Conservation (phyloP, 495 filamentous ascomycete genomes). For the Penicillium pancosmium region DNA sequence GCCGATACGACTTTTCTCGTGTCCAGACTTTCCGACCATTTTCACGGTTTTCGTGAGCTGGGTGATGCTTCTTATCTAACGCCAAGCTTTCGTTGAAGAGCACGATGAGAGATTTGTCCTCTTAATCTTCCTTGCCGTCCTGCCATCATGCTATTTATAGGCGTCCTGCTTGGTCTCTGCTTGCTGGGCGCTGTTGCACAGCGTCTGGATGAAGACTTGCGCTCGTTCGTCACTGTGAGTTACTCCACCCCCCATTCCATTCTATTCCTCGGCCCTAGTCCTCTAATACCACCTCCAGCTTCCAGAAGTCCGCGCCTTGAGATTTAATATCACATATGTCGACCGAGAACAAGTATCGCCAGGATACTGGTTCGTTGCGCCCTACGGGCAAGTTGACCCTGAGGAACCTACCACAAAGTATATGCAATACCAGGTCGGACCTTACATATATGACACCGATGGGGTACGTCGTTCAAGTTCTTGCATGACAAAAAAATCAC, state of each 20-base stretch:
- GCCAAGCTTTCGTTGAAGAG: not conserved
- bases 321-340: constrained; percentile 31
- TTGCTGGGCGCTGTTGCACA: constrained; percentile 5
- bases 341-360: constrained; percentile 28
- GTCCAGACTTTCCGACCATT: not conserved
- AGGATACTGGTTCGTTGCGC: constrained; percentile 41
- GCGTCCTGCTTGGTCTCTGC: constrained; percentile 1
- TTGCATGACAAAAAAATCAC: constrained; percentile 5
- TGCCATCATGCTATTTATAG: constrained; percentile 5
- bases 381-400: constrained; percentile 26
- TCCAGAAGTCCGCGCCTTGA: constrained; percentile 30
- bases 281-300: constrained; percentile 18
- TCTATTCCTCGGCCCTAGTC: not conserved
- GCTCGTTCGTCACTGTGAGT: constrained; percentile 15
- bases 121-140: not conserved
- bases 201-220: constrained; percentile 7
- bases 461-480: constrained; percentile 26
- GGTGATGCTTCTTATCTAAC: not conserved
- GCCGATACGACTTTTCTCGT: not conserved
- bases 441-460: constrained; percentile 41
- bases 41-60: not conserved
- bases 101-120: constrained; percentile 4
- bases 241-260: not conserved
- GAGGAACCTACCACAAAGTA: constrained; percentile 25
- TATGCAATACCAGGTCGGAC: constrained; percentile 37